Evolutionary conservation across 805 yeast genomes (phyloP), one percentile per base, ranked within the genome.

Genomic region (Spencermartinsiella europaea): DNA sequence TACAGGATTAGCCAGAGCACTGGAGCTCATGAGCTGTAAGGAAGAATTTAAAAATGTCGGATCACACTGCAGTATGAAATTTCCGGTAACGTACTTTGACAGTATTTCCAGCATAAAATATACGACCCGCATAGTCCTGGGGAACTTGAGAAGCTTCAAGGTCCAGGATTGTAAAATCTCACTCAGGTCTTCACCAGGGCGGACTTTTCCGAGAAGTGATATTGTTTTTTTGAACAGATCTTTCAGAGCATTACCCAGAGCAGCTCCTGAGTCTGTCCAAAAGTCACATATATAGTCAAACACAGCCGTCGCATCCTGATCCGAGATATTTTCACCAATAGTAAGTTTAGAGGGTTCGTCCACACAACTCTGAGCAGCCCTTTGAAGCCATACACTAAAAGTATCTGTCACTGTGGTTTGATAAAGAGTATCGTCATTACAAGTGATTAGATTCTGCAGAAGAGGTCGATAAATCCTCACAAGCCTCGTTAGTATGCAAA

Each of bases 261-360:
- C 81, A 1, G 85, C 79, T 3, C 83, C 81, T 1, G 85, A 75
- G 42, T 81, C 85, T 44, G 77, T 79, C 80, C 89, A 81, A 60
- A 76, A 80, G 53, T 81, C 89, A 34, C 82, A 64, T 12, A 83
- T 72, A 60, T 76, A 83, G 34, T 53, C 52, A 39, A 65, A 63
- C 5, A 65, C 49, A 3, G 21, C 21, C 40, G 58, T 51, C 15
- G 55, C 50, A 20, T 55, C 61, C 5, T 45, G 36, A 14, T 45
- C 52, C 1, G 57, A 38, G n/a, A 58, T 51, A 16, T 40, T 10
- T 21, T 8, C 21, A 8, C 28, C 14, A 17, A 38, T 19, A 34
- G 4, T 28, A 28, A 4, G 25, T 12, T 3, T 46, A 38, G 28
- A 15, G 22, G 10, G 16, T 33, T 51, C 55, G 14, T 47, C 42